Evolutionary conservation across 305 asterid genomes (phyloP).

Genomic region (Plantago coronopus): DNA sequence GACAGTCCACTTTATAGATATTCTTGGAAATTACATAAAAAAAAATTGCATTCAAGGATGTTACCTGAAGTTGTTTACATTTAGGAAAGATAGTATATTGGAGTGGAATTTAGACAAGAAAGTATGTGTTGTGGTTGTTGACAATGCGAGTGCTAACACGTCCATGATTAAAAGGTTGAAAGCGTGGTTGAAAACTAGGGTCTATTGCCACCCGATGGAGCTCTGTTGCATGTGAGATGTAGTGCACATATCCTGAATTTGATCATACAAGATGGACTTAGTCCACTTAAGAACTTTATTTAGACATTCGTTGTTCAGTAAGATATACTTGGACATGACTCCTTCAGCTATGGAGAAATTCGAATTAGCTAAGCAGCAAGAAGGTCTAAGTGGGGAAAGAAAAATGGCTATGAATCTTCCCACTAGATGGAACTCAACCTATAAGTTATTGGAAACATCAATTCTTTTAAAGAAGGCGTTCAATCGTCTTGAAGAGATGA

Average conservation of each 20-base stretch:
- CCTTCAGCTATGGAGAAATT: not conserved
- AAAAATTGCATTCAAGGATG: constrained; percentile 4
- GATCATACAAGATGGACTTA: constrained; percentile 11
- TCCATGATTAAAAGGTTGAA: too few species aligned
- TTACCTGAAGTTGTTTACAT: constrained; percentile 3
- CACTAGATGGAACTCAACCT: constrained; percentile 21
- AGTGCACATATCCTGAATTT: constrained; percentile 16
- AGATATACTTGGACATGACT: constrained; percentile 9
- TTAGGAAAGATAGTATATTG: constrained; percentile 2
- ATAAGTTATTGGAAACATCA: constrained; percentile 16
- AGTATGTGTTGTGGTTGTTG: constrained; percentile 8
- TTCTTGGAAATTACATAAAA: constrained; percentile 15
- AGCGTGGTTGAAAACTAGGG: not conserved
- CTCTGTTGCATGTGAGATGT: constrained; percentile 12
- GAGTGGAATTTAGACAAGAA: constrained; percentile 20
- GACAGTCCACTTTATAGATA: constrained; percentile 20
- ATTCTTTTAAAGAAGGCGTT: constrained; percentile 15
- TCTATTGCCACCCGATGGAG: not conserved
- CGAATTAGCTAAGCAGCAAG: not conserved
- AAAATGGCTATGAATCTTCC: constrained; percentile 8
- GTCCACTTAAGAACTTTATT: not conserved
- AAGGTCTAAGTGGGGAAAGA: not conserved
- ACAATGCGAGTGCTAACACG: not conserved
- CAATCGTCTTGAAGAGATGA: not conserved
- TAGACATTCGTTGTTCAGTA: constrained; percentile 9